These are phyloP conservation scores for Arthrobotrys sphaeroides DNA, from an alignment of 2,329 filamentous ascomycete genomes.

Conservation along the genomic window DNA sequence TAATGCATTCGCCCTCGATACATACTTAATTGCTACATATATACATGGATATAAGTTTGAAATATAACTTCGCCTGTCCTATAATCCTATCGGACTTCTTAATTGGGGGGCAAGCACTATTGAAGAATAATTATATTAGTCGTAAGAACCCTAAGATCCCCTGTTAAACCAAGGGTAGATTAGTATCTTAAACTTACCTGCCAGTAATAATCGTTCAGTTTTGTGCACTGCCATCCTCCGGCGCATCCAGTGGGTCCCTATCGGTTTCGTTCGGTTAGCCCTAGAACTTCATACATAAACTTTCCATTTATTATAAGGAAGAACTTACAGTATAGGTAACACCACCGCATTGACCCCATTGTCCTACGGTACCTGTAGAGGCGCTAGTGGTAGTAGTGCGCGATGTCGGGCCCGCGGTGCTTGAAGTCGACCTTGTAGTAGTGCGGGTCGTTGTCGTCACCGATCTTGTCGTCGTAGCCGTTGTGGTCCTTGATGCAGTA, in stretches of 20 bases:
- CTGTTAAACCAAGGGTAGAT: too few relatives aligned
- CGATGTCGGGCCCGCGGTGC: background rate
- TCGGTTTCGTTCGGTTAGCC: background rate
- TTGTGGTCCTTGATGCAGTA: background rate
- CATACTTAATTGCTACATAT: too few relatives aligned
- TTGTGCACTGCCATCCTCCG: conserved; percentile 7
- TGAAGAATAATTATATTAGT: too few relatives aligned
- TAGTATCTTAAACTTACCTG: too few relatives aligned
- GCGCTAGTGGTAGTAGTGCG: background rate
- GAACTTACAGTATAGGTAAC: conserved; percentile 3
- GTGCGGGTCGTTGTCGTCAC: background rate
- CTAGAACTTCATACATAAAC: background rate
- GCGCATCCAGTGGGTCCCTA: conserved; percentile 16
- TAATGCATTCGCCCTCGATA: too few relatives aligned
- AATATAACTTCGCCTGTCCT: too few relatives aligned
- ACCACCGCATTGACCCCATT: conserved; percentile 32
- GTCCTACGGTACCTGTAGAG: background rate
- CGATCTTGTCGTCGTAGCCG: conserved; percentile 7
- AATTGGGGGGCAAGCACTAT: too few relatives aligned
- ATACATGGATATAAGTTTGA: too few relatives aligned
- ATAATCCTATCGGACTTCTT: too few relatives aligned
- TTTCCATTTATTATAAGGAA: background rate
- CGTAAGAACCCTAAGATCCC: too few relatives aligned
- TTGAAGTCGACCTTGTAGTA: background rate
- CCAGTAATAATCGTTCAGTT: conserved; percentile 29